Conservation (phyloP, 495 filamentous ascomycete genomes). For the Usnea hakonensis region DNA sequence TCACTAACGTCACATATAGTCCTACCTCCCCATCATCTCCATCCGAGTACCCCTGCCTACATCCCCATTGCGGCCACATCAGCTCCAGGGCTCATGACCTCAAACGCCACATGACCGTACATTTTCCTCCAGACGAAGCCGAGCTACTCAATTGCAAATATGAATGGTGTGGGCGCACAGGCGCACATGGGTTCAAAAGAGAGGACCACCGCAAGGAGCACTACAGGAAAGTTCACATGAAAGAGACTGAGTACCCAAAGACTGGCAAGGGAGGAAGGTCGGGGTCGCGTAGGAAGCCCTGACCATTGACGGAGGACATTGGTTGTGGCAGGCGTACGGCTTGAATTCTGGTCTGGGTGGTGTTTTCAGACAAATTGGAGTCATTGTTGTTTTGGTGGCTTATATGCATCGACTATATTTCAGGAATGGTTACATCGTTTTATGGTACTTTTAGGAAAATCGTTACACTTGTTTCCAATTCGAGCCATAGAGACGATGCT, state of each 20-base stretch:
- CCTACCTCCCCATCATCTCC: background rate
- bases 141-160: slow-evolving; percentile 71
- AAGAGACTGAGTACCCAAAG: slow-evolving; percentile 22
- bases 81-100: slow-evolving; percentile 49
- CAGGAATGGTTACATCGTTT: background rate
- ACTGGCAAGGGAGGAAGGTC: background rate
- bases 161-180: slow-evolving; percentile 69
- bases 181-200: slow-evolving; percentile 70
- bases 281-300: background rate
- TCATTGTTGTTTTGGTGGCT: background rate
- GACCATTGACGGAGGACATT: background rate
- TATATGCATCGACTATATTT: too few species aligned
- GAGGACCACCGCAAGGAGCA: slow-evolving; percentile 88
- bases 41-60: slow-evolving; percentile 33
- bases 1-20: background rate
- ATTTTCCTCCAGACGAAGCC: slow-evolving; percentile 29
- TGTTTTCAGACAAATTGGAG: background rate
- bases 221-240: slow-evolving; percentile 65
- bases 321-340: background rate
- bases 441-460: background rate
- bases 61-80: slow-evolving; percentile 38
- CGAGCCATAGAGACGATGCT: background rate
- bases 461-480: background rate
- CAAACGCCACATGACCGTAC: slow-evolving; percentile 46
- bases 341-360: background rate